Conservation (phyloP, 1,139 yeast species). For the Blastobotrys proliferans region DNA sequence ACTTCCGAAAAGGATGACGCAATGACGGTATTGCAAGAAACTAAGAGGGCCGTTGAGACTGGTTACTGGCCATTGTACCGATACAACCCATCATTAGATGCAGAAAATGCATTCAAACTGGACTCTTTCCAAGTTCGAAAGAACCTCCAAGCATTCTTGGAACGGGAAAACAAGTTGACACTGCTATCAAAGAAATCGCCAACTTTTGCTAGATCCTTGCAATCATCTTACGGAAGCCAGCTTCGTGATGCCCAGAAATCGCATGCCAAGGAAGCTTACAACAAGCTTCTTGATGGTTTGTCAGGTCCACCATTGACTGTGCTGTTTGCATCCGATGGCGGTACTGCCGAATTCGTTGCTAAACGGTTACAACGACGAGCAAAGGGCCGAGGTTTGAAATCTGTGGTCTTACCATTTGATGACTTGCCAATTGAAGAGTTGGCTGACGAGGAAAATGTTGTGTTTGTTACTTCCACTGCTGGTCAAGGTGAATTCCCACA, state of each 20-base stretch:
- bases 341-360: slow-evolving; percentile 82
- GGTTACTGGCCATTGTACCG: slow-evolving; percentile 97
- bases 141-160: slow-evolving; percentile 74
- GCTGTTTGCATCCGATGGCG: slow-evolving; percentile 94
- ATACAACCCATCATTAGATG: slow-evolving; percentile 60
- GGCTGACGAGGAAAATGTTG: slow-evolving; percentile 74
- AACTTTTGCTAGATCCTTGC: slow-evolving; percentile 68
- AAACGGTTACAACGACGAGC: slow-evolving; percentile 82
- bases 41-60: slow-evolving; percentile 84
- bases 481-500: slow-evolving; percentile 99
- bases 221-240: slow-evolving; percentile 57
- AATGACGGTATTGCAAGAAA: slow-evolving; percentile 72
- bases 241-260: slow-evolving; percentile 57
- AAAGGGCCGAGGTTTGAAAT: slow-evolving; percentile 77
- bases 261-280: slow-evolving; percentile 74
- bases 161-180: slow-evolving; percentile 83
- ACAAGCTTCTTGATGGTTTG: slow-evolving; percentile 73
- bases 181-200: slow-evolving; percentile 70
- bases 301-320: slow-evolving; percentile 91
- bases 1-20: slow-evolving; percentile 63
- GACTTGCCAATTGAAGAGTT: slow-evolving; percentile 78
- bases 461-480: slow-evolving; percentile 82
- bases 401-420: slow-evolving; percentile 77
- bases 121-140: slow-evolving; percentile 81
- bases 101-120: slow-evolving; percentile 59